Base-by-base conservation (phyloP, 345 rosid species). In the Geranium rotundifolium region DNA sequence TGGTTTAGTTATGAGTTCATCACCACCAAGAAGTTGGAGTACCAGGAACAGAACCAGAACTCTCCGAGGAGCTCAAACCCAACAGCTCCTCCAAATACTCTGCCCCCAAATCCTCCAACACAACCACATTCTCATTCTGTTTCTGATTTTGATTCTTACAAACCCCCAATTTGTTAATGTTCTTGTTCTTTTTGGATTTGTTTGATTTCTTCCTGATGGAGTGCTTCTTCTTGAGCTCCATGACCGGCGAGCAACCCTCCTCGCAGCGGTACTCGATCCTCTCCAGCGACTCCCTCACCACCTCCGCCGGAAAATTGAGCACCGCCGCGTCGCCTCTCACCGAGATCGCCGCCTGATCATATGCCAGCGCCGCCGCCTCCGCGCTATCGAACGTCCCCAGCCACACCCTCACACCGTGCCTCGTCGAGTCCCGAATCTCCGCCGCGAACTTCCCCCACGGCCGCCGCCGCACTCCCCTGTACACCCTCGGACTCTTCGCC, bases 361-460 rank as follows among this genome's bases (percentile, higher is more conserved):
- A 79, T 0, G 80, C 83, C 52, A 76, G 49, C 30, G 83, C 83
- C 0, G 83, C 83, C 3, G 76, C 83, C 64, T 79, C 83, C 4
- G 83, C 74, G 20, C 70, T 76, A 18, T 74, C 76, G 20, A 79
- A 79, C 15, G 83, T 79, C 19, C 83, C 83, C 4, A 79, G 73
- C 83, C 83, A 79, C 18, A 79, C 78, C 61, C 83, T 58, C 17
- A 76, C 34, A 13, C 83, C 83, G 23, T 76, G 71, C 61, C 80
- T 66, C 5, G 77, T 76, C 8, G 80, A 76, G 64, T 79, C 80
- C 63, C 83, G 64, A 0, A 79, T 79, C 71, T 79, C 83, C 37
- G 83, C 83, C 41, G 83, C 83, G 57, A 68, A 79, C 60, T 79
- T 79, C 46, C 83, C 83, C 83, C 83, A 79, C 6, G 83, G 83